These are phyloP conservation scores for Corchorus capsularis DNA, from an alignment of 345 rosid genomes.

Conservation along the genomic window DNA sequence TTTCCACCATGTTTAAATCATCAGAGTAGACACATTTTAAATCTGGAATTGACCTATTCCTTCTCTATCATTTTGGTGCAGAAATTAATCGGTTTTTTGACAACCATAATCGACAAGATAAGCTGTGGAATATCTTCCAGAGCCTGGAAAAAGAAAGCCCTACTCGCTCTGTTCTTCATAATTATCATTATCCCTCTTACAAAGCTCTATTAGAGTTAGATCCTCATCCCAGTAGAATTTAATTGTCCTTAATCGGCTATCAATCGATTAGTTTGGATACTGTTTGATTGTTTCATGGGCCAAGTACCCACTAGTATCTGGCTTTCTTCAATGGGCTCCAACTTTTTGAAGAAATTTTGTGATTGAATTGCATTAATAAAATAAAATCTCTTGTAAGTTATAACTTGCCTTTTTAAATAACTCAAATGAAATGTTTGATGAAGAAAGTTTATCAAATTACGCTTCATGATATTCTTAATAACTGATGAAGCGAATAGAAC, in stretches of 20 bases:
- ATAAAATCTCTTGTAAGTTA: neutral
- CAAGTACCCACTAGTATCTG: neutral
- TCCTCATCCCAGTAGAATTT: too few species aligned
- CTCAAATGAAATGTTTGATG: neutral
- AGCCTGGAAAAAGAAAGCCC: slow-evolving; percentile 22
- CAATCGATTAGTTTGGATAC: neutral
- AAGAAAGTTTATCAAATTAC: neutral
- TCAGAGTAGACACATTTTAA: neutral
- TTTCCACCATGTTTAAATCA: neutral
- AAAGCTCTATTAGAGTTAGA: slow-evolving; percentile 10
- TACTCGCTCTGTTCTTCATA: slow-evolving; percentile 29
- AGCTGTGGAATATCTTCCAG: slow-evolving; percentile 25
- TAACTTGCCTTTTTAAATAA: neutral
- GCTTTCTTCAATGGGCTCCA: neutral
- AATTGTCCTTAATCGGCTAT: too few species aligned
- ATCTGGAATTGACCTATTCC: neutral
- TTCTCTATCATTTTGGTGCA: slow-evolving; percentile 19
- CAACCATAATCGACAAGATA: slow-evolving; percentile 28
- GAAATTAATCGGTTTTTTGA: slow-evolving; percentile 40
- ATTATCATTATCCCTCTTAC: slow-evolving; percentile 32
- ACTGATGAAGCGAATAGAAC: neutral
- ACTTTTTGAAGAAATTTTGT: neutral
- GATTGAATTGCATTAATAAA: neutral
- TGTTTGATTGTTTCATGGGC: neutral
- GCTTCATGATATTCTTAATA: neutral